phyloP scores from a whole-genome alignment of 352 stramenopile species.

The Pythium periplocum region DNA sequence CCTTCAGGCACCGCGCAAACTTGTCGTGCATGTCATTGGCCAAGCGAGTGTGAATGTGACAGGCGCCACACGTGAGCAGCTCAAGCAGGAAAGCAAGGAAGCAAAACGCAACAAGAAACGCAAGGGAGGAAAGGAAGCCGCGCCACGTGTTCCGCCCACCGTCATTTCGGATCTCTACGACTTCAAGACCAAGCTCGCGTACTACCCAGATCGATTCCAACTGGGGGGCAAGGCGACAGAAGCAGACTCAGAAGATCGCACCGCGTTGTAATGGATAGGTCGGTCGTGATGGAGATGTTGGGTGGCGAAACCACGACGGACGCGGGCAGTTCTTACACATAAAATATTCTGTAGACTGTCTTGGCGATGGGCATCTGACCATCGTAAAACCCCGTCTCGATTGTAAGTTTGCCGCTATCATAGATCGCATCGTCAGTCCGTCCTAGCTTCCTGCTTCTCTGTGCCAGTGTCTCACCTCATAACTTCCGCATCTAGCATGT shows the following conservation, averaged over 20 bases:
- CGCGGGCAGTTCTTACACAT: slow-evolving; percentile 47
- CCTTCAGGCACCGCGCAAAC: slow-evolving; percentile 54
- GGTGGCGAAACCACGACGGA: no score
- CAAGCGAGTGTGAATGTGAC: slow-evolving; percentile 23
- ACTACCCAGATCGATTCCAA: slow-evolving; percentile 33
- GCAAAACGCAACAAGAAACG: slow-evolving; percentile 18
- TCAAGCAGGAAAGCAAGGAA: slow-evolving; percentile 13
- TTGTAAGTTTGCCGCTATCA: slow-evolving; percentile 86
- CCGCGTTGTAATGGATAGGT: no score
- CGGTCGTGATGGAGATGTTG: no score
- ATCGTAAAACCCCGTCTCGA: slow-evolving; percentile 96
- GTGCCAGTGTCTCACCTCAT: slow-evolving; percentile 50
- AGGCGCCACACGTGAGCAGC: slow-evolving; percentile 8
- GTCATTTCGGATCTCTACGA: slow-evolving; percentile 42
- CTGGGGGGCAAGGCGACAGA: background rate
- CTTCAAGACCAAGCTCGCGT: slow-evolving; percentile 55
- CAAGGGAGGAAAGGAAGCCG: slow-evolving; percentile 11
- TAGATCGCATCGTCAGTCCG: background rate
- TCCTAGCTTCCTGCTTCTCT: no score
- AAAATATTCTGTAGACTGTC: slow-evolving; percentile 92
- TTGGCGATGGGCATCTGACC: slow-evolving; percentile 83
- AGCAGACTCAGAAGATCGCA: no score
- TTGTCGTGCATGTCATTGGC: slow-evolving; percentile 60
- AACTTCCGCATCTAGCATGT: slow-evolving; percentile 83
- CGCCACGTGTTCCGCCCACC: slow-evolving; percentile 9